Evolutionary conservation across 1,284 basidiomycete genomes (phyloP).

Genomic region (Sporisorium scitamineum): DNA sequence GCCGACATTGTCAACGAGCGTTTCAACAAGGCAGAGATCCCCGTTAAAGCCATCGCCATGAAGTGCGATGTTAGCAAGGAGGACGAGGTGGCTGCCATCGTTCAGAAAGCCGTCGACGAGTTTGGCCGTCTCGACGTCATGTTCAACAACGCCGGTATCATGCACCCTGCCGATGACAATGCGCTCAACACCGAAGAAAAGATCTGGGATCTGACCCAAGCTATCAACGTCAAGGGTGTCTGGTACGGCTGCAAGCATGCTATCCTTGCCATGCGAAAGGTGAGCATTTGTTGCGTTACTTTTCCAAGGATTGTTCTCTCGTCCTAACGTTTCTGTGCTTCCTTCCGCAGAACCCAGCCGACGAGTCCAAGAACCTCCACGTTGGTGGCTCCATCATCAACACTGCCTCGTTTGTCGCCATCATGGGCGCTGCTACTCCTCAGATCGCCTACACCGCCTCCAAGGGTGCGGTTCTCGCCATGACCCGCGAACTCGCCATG

Average conservation of each 20-base stretch:
- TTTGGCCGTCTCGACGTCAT: constrained; percentile 93
- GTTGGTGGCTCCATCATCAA: constrained; percentile 95
- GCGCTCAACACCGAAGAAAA: constrained; percentile 94
- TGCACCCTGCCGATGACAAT: constrained; percentile 93
- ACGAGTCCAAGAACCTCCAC: constrained; percentile 82
- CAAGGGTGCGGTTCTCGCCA: constrained; percentile 93
- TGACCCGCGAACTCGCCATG: constrained; percentile 96
- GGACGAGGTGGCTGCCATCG: constrained; percentile 81
- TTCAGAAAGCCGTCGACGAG: constrained; percentile 81
- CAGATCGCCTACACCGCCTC: constrained; percentile 82
- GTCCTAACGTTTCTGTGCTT: not conserved
- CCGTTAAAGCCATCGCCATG: constrained; percentile 75
- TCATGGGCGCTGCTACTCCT: constrained; percentile 93
- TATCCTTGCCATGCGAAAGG: constrained; percentile 89
- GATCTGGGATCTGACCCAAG: constrained; percentile 82
- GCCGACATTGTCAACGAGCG: constrained; percentile 77
- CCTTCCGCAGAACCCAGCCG: constrained; percentile 74
- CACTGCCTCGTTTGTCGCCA: constrained; percentile 92
- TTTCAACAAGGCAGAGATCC: constrained; percentile 75
- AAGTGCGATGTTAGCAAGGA: constrained; percentile 91
- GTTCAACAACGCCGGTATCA: constrained; percentile 77
- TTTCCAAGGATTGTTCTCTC: not conserved
- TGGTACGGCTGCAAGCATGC: constrained; percentile 98
- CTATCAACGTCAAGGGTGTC: constrained; percentile 95
- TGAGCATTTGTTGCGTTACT: not conserved